Base-by-base conservation (phyloP, 148 eudicot species). In the Agrostemma githago region DNA sequence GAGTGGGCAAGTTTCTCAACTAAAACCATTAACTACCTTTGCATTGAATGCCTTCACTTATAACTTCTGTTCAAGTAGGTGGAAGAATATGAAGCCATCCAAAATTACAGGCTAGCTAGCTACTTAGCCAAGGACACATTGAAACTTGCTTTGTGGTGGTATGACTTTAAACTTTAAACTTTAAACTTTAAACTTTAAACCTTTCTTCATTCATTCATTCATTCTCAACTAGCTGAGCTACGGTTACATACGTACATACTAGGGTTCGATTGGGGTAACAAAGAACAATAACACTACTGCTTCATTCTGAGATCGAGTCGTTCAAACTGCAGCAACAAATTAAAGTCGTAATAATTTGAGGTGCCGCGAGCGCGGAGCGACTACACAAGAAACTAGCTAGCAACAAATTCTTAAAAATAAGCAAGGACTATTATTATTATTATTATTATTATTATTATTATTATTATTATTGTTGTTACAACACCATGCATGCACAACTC, bases 1-100 rank as follows among this genome's bases (percentile, higher is more conserved):
- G 59, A 61, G 66, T 68, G 76, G 76, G 68, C 79, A 63, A 72
- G 71, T 81, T 81, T 58, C 94, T 89, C 97, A 92, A 92, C 97
- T 80, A 89, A 89, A 88, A 84, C 79, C 93, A 91, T 86, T 89
- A 63, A 89, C 72, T 83, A 76, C 67, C 5, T 9, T 10, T 62
- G 54, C 86, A 89, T 83, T 91, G 56, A 87, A 86, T 88, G 88
- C 90, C 34, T 66, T 48, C 71, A 79, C 72, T 85, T 81, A 77
- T 79, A 77, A 72, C 60, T 72, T 78, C 96, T 81, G 84, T 84
- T 86, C 46, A 79, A 68, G 78, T 82, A 76, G 86, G 83, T 84
- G 86, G 84, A 76, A 46, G 59, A 44, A 26, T 26, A 26, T 26
- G 34, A 26, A 26, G 34, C 34, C 34, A 26, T 26, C 34, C 34